Conservation (phyloP, 2,329 filamentous ascomycete species). For the Epicoccum sorghinum region DNA sequence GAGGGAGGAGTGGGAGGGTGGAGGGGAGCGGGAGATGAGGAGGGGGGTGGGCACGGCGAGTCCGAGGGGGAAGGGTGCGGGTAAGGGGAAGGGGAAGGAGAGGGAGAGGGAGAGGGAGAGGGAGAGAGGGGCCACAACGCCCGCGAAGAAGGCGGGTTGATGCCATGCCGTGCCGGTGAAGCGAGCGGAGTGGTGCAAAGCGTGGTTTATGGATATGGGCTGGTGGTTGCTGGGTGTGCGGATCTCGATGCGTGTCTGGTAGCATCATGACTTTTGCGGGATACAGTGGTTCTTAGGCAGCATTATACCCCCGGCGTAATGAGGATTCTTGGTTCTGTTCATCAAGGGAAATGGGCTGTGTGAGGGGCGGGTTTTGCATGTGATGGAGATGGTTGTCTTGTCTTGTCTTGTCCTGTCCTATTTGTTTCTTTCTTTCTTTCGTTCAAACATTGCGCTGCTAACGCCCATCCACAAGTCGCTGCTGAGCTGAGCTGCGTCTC, state of each 20-base stretch:
- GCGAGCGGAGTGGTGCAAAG: no score
- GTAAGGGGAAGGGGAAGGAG: slow-evolving; percentile 5
- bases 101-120: slow-evolving; percentile 17
- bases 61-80: background rate
- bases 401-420: no score
- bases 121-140: slow-evolving; percentile 10
- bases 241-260: no score
- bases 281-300: background rate
- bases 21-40: slow-evolving; percentile 15
- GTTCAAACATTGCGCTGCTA: background rate
- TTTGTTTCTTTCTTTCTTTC: background rate
- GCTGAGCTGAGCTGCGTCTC: background rate
- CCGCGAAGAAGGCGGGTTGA: no score
- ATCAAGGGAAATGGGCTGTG: background rate
- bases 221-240: no score
- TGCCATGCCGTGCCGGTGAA: no score
- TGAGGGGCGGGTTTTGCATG: background rate
- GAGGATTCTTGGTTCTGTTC: background rate
- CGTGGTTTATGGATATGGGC: no score
- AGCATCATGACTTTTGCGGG: no score
- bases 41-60: slow-evolving; percentile 3
- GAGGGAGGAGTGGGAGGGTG: slow-evolving; percentile 29
- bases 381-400: no score
- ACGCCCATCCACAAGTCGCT: background rate
- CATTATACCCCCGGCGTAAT: slow-evolving; percentile 19